Evolutionary conservation across 140 eudicot species (phyloP), one percentile per base, ranked within the genome.

Genomic region (Bidens hawaiensis): DNA sequence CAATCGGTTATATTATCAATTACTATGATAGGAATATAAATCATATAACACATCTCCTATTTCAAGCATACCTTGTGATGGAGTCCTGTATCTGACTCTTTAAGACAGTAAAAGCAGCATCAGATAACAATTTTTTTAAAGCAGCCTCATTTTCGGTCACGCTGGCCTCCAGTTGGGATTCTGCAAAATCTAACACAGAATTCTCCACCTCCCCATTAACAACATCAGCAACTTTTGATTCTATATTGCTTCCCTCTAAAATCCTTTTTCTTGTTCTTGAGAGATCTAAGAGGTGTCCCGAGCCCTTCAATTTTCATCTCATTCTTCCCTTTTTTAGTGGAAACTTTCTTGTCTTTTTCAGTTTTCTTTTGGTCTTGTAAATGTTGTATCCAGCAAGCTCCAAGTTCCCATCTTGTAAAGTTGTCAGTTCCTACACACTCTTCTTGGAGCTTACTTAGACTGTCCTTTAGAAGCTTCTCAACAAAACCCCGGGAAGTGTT

Each of bases 381-480:
- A 81, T 94, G 99, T 62, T 94, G 99, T 69, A 94, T 85, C 99
- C 99, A 94, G 71, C 99, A 94, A 46, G 97, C 99, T 64, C 99
- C 99, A 74, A 94, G 97, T 82, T 94, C 99, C 99, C 99, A 94
- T 85, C 99, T 94, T 54, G 88, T 78, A 51, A 85, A 94, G 60
- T 67, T 65, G 41, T 88, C 88, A 63, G 62, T 69, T 60, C 73
- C 73, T 18, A 41, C 60, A 73, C 82, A 64, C 75, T 94, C 95
- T 57, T 83, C 90, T 62, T 85, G 80, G 69, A 94, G 90, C 76
- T 88, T 88, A 23, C 49, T 55, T 56, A 88, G 85, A 70, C 99
- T 85, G 22, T 85, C 95, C 57, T 76, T 82, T 61, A 94, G 57
- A 51, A 94, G 71, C 50, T 68, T 71, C 76, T 81, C 78, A 40